Conservation (phyloP, 257 asterid genomes). For the Vinca minor region DNA sequence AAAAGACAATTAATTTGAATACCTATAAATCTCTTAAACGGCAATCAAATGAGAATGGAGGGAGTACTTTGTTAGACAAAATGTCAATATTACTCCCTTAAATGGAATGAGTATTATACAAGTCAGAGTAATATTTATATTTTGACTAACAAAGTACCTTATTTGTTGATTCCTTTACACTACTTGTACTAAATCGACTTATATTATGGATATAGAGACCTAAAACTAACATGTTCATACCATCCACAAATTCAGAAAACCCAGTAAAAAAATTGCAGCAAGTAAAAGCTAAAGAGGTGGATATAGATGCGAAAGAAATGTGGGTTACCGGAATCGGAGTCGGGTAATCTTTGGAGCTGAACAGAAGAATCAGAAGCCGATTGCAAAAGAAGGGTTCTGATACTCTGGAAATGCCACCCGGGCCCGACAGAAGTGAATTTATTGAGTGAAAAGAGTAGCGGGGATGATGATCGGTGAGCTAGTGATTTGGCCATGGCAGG, state of each 20-base stretch:
- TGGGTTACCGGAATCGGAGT: constrained; percentile 59
- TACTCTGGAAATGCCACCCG: constrained; percentile 31
- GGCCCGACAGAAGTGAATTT: constrained; percentile 8
- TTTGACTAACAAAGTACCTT: too few species aligned
- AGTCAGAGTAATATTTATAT: too few species aligned
- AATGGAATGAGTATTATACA: too few species aligned
- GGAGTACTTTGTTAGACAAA: too few species aligned
- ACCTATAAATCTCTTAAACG: too few species aligned
- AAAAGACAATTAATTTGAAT: too few species aligned
- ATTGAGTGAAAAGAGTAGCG: constrained; percentile 18
- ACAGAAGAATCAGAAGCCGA: constrained; percentile 64
- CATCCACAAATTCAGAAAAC: not conserved
- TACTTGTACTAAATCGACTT: too few species aligned
- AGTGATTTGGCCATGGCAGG: constrained; percentile 34
- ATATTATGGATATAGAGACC: too few species aligned
- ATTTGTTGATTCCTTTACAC: too few species aligned
- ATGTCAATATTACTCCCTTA: too few species aligned
- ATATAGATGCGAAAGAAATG: not conserved
- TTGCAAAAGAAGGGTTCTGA: constrained; percentile 57
- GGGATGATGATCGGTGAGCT: constrained; percentile 17
- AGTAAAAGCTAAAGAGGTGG: not conserved
- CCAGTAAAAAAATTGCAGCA: not conserved
- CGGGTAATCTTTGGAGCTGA: constrained; percentile 50
- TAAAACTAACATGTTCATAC: too few species aligned
- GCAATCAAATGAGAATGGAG: too few species aligned